These are phyloP conservation scores for Aspergillus pseudoglaucus DNA, from an alignment of 2,329 filamentous ascomycete genomes.

Conservation along the genomic window DNA sequence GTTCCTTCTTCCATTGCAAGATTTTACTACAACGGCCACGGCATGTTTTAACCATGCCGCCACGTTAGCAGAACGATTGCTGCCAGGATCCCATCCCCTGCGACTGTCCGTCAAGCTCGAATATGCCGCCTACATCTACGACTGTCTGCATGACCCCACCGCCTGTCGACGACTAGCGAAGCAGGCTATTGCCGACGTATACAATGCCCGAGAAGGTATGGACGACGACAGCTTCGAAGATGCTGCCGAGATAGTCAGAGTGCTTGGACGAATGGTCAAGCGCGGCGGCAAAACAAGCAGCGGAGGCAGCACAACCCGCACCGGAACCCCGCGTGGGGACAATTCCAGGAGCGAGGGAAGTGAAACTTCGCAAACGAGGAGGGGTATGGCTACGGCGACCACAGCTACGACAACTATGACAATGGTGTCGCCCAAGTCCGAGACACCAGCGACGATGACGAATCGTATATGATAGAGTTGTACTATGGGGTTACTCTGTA, in stretches of 20 bases:
- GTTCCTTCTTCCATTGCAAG: conserved; percentile 70
- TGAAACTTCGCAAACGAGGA: conserved; percentile 18
- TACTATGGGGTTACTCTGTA: too few species aligned
- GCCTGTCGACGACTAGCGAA: conserved; percentile 70
- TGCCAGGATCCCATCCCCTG: conserved; percentile 84
- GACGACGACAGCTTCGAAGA: conserved; percentile 94
- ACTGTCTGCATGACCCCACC: conserved; percentile 78
- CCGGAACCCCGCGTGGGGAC: conserved; percentile 19
- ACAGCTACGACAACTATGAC: conserved; percentile 1
- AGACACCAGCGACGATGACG: conserved; percentile 21
- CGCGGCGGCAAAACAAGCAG: conserved; percentile 48
- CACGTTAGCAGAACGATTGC: conserved; percentile 63
- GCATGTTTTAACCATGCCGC: conserved; percentile 74
- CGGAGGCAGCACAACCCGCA: conserved; percentile 20
- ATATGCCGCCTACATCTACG: conserved; percentile 87
- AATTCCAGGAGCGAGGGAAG: conserved; percentile 27
- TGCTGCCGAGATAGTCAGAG: conserved; percentile 77
- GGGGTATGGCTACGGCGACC: conserved; percentile 2
- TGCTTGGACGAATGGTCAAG: conserved; percentile 83
- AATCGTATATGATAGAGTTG: conserved; percentile 26
- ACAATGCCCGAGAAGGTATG: conserved; percentile 84
- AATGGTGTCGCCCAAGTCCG: conserved; percentile 1
- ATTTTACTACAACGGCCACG: conserved; percentile 79
- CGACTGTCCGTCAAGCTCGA: conserved; percentile 87
- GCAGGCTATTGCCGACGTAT: conserved; percentile 80